These are phyloP conservation scores for Umbelopsis sp. DNA, from an alignment of 192 early-diverging fungal genomes.

Conservation along the genomic window DNA sequence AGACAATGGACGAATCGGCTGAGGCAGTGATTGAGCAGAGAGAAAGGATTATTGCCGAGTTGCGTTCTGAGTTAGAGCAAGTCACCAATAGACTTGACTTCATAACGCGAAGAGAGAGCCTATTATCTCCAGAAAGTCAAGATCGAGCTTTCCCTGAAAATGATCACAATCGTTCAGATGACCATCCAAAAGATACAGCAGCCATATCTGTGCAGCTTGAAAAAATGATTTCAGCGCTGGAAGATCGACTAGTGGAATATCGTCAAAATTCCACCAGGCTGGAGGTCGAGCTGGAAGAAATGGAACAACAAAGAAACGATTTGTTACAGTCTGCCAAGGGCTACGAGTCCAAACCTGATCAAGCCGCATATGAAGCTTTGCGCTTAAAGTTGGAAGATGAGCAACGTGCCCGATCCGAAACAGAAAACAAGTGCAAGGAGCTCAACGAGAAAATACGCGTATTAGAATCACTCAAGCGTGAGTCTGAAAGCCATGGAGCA, in stretches of 20 bases:
- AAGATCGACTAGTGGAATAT: conserved; percentile 38
- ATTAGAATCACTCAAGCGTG: neutral
- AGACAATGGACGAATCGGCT: conserved; percentile 20
- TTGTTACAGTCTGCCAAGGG: neutral
- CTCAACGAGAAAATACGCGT: neutral
- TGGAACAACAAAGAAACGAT: conserved; percentile 7
- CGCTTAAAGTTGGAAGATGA: neutral
- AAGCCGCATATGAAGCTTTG: neutral
- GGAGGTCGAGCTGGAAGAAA: conserved; percentile 27
- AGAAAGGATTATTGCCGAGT: conserved; percentile 29
- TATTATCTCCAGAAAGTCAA: neutral
- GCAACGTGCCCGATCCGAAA: neutral
- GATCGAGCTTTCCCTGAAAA: neutral
- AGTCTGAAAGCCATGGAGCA: neutral
- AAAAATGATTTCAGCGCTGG: conserved; percentile 39
- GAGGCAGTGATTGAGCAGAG: conserved; percentile 22
- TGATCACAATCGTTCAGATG: conserved; percentile 33
- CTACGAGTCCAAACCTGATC: neutral
- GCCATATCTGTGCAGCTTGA: conserved; percentile 36
- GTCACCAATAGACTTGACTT: conserved; percentile 36
- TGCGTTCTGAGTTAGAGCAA: conserved; percentile 39
- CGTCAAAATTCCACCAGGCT: conserved; percentile 30
- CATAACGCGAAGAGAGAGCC: conserved; percentile 24
- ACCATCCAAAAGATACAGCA: conserved; percentile 35
- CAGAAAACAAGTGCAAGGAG: conserved; percentile 6